Evolutionary conservation across 352 stramenopile species (phyloP).

Genomic region (Globisporangium splendens): DNA sequence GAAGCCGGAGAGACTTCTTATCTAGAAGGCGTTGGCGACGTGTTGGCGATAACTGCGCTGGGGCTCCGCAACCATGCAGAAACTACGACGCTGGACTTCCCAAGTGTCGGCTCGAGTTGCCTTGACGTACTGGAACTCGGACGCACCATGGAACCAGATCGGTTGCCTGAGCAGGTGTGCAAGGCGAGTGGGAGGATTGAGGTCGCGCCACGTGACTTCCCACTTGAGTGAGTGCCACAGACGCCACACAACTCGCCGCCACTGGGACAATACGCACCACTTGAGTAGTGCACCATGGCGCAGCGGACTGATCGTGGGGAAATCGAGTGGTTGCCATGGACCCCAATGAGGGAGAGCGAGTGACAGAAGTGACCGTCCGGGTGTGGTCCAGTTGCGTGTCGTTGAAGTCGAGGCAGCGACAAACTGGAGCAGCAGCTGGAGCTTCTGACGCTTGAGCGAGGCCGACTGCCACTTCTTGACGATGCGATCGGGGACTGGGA

Average conservation of each 20-base stretch:
- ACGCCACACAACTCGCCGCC: neutral
- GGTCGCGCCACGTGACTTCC: neutral
- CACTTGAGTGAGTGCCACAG: neutral
- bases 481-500: too few relatives aligned
- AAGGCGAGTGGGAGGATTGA: neutral
- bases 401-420: neutral
- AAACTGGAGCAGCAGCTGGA: constrained; percentile 13
- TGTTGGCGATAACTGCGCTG: constrained; percentile 1
- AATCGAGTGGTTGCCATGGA: constrained; percentile 5
- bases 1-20: too few relatives aligned
- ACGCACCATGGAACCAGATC: constrained; percentile 3
- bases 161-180: neutral
- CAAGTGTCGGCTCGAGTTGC: neutral
- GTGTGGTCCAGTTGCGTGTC: constrained; percentile 9
- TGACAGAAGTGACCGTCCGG: constrained; percentile 1
- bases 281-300: constrained; percentile 11
- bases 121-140: constrained; percentile 1
- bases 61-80: constrained; percentile 1
- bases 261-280: constrained; percentile 5
- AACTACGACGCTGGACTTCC: neutral
- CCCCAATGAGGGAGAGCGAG: constrained; percentile 8
- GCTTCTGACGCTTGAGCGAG: constrained; percentile 11
- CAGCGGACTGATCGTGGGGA: constrained; percentile 13
- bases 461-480: too few relatives aligned
- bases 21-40: neutral